These are phyloP conservation scores for Aspergillus luchuensis DNA, from an alignment of 2,329 filamentous ascomycete genomes.

Conservation along the genomic window DNA sequence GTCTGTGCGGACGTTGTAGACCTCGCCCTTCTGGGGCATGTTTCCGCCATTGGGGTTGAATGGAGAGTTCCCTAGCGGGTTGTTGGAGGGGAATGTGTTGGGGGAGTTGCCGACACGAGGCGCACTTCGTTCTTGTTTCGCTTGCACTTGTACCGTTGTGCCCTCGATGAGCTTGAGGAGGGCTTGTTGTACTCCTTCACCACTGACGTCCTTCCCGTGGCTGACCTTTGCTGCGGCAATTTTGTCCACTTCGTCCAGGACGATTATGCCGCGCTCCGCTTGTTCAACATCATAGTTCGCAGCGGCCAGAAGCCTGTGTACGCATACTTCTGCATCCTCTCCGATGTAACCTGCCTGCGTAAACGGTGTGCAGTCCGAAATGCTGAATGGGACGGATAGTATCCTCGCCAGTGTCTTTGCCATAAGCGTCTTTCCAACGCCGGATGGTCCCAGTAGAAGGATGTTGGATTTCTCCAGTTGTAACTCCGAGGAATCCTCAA, in stretches of 20 bases:
- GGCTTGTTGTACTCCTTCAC: slow-evolving; percentile 95
- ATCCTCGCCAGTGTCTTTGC: slow-evolving; percentile 84
- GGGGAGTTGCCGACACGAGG: slow-evolving; percentile 42
- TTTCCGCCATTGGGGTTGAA: slow-evolving; percentile 34
- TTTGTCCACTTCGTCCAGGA: slow-evolving; percentile 96
- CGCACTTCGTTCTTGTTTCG: slow-evolving; percentile 62
- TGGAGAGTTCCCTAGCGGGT: slow-evolving; percentile 35
- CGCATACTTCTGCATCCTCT: slow-evolving; percentile 94
- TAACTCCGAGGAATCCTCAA: slow-evolving; percentile 61
- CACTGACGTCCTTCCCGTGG: slow-evolving; percentile 90
- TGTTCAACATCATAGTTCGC: slow-evolving; percentile 84
- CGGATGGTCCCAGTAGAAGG: slow-evolving; percentile 84
- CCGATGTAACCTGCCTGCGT: slow-evolving; percentile 98
- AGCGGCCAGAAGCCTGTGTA: slow-evolving; percentile 85
- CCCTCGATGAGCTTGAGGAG: slow-evolving; percentile 95
- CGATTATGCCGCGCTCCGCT: slow-evolving; percentile 89
- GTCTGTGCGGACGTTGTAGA: slow-evolving; percentile 80
- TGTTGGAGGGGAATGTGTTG: slow-evolving; percentile 43
- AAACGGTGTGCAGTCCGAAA: slow-evolving; percentile 93
- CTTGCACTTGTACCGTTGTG: slow-evolving; percentile 86
- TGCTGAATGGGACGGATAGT: slow-evolving; percentile 92
- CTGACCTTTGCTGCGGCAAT: slow-evolving; percentile 84
- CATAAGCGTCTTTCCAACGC: slow-evolving; percentile 96
- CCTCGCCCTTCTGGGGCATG: slow-evolving; percentile 56
- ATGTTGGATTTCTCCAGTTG: slow-evolving; percentile 96